Percentiles rank a stretch among this genome's conserved stretches.
These are phyloP conservation scores for Dioscorea alata DNA, from an alignment of 106 monocot species.

Conservation along the genomic window DNA sequence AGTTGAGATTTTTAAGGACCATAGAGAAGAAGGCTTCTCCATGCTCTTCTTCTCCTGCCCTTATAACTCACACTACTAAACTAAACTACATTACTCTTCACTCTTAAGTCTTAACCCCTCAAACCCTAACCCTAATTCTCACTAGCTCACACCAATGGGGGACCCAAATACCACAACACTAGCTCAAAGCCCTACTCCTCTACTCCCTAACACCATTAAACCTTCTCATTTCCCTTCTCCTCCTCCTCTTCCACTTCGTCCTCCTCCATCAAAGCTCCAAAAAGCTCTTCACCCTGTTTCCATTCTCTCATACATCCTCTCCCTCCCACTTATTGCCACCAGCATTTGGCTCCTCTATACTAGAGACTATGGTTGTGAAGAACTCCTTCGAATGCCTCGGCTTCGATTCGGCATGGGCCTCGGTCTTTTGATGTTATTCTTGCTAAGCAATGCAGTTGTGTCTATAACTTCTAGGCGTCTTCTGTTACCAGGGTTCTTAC, in stretches of 20 bases:
- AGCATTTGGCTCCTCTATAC: slow-evolving; percentile 9
- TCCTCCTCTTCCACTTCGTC: neutral
- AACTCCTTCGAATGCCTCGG: slow-evolving; percentile 1
- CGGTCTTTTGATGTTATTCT: neutral
- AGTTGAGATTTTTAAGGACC: no score
- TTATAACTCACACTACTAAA: no score
- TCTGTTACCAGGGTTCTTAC: neutral
- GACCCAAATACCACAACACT: neutral
- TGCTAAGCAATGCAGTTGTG: neutral
- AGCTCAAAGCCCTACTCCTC: neutral
- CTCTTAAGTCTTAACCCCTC: no score
- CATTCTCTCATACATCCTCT: slow-evolving; percentile 14
- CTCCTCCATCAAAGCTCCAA: neutral
- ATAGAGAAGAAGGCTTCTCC: no score
- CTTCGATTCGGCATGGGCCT: neutral
- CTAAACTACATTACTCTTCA: no score
- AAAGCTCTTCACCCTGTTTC: neutral
- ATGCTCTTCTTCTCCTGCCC: no score
- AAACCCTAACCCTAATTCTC: no score
- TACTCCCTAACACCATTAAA: neutral
- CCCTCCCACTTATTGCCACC: slow-evolving; percentile 6
- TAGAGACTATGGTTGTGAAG: slow-evolving; percentile 5
- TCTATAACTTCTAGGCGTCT: neutral
- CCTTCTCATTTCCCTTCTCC: neutral
- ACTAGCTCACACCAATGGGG: no score